phyloP scores from a whole-genome alignment of 306 rosid genomes.

The Ziziphus jujuba region DNA sequence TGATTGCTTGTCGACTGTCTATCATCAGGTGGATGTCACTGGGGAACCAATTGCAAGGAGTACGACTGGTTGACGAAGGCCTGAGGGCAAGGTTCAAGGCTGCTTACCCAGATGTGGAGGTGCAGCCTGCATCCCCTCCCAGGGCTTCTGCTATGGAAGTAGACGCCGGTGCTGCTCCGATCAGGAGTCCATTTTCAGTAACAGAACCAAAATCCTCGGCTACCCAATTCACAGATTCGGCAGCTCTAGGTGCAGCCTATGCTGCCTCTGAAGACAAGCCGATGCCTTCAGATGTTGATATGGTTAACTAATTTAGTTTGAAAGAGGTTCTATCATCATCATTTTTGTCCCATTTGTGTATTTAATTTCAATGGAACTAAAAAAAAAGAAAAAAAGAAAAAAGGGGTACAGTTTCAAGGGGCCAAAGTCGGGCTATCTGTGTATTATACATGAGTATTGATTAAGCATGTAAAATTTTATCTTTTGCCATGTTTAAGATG shows the following conservation, averaged over 20 bases:
- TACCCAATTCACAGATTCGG: slow-evolving; percentile 46
- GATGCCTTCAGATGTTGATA: slow-evolving; percentile 50
- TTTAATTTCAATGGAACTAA: not conserved
- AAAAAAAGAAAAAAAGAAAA: not conserved
- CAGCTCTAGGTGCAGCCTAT: slow-evolving; percentile 43
- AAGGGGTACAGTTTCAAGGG: not conserved
- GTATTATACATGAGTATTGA: not conserved
- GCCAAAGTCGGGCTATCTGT: slow-evolving; percentile 1
- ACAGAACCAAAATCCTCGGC: slow-evolving; percentile 46
- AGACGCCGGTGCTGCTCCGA: slow-evolving; percentile 55
- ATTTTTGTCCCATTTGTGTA: slow-evolving; percentile 6
- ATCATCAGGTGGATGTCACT: slow-evolving; percentile 93
- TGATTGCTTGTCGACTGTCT: not conserved
- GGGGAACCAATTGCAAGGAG: slow-evolving; percentile 92
- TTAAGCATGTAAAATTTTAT: slow-evolving; percentile 13
- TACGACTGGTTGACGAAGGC: slow-evolving; percentile 89
- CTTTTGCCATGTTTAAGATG: not conserved
- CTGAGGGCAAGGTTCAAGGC: slow-evolving; percentile 96
- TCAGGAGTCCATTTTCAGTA: slow-evolving; percentile 53
- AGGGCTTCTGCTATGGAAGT: slow-evolving; percentile 78
- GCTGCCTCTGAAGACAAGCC: slow-evolving; percentile 58
- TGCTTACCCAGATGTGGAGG: slow-evolving; percentile 95
- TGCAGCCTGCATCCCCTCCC: slow-evolving; percentile 89
- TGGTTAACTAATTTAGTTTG: slow-evolving; percentile 23
- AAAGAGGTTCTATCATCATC: not conserved